Evolutionary conservation across 1,284 basidiomycete species (phyloP), one percentile per base, ranked within the genome.

Genomic region (Boletus calvinii): DNA sequence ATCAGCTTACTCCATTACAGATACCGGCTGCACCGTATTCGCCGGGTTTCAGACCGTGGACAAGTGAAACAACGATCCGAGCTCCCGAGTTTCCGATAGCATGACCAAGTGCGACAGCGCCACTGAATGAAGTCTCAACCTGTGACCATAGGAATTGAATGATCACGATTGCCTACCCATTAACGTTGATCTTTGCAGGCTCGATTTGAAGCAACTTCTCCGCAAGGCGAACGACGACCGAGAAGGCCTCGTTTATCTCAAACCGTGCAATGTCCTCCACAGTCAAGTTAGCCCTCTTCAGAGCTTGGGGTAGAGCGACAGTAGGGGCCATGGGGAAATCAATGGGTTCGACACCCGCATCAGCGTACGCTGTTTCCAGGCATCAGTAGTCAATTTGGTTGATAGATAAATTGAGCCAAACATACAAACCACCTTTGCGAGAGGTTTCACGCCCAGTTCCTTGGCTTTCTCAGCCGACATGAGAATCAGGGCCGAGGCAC

Each of bases 161-260:
- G 7, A 41, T 38, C 5, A 35, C 3, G 22, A 51, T 47, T 38
- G 56, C 84, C 32, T 68, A 92, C 84, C 94, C 95, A 66, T 93
- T 85, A 54, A 92, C 79, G 72, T 99, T 99, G 69, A 98, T 86
- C 78, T 96, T 98, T 56, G 83, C 80, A 30, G 89, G 81, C 67
- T 93, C 87, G 56, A 99, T 79, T 54, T 79, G 81, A 55, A 97
- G 80, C 39, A 92, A 81, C 75, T 96, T 91, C 75, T 98, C 94
- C 2, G 92, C 92, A 48, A 94, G 86, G 45, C 91, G 84, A 65
- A 93, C 88, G 63, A 98, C 96, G 32, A 93, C 92, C 0, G 94
- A 95, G 80, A 99, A 99, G 15, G 96, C 97, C 73, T 96, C 97
- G 74, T 99, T 99, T 72, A 99, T 85, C 74, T 99, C 97, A 69